Percentiles rank a stretch among this genome's conserved stretches.
Conservation (phyloP, 73 alveolate genomes). For the Blepharisma stoltei region DNA sequence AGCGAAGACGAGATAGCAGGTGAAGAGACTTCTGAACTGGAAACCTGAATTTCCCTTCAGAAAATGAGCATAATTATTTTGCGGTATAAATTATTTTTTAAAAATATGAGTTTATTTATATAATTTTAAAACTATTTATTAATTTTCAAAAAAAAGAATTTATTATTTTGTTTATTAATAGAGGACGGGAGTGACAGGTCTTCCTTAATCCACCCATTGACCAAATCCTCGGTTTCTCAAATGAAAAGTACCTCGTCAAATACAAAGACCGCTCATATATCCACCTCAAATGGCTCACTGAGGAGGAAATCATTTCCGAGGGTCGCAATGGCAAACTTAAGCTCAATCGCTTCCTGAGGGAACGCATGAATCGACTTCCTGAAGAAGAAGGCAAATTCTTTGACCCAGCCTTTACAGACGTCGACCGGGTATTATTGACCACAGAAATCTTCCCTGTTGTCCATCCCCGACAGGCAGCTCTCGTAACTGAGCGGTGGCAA, state of each 20-base stretch:
- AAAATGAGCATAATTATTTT: too few species aligned
- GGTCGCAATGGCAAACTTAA: constrained; percentile 15
- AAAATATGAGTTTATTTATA: too few species aligned
- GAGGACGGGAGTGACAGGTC: too few species aligned
- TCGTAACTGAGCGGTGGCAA: constrained; percentile 65
- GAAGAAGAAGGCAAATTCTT: constrained; percentile 39
- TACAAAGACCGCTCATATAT: constrained; percentile 50
- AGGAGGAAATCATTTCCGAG: constrained; percentile 39
- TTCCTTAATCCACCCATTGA: constrained; percentile 35
- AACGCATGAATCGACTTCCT: constrained; percentile 19
- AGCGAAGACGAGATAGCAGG: constrained; percentile 1
- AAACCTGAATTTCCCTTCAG: too few species aligned
- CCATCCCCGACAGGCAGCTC: constrained; percentile 77
- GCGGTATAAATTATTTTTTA: too few species aligned
- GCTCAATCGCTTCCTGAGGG: constrained; percentile 13
- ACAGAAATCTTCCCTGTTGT: constrained; percentile 75
- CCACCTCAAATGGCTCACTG: constrained; percentile 66
- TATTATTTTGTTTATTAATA: too few species aligned
- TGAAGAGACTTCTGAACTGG: constrained; percentile 19
- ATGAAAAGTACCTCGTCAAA: constrained; percentile 40
- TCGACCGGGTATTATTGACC: constrained; percentile 59
- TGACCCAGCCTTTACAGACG: constrained; percentile 45
- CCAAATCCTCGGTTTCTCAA: constrained; percentile 10
- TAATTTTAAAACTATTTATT: too few species aligned
- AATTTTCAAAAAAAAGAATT: too few species aligned